Base-by-base conservation (phyloP, 192 early-diverging fungal genomes). In the Podila epicladia region DNA sequence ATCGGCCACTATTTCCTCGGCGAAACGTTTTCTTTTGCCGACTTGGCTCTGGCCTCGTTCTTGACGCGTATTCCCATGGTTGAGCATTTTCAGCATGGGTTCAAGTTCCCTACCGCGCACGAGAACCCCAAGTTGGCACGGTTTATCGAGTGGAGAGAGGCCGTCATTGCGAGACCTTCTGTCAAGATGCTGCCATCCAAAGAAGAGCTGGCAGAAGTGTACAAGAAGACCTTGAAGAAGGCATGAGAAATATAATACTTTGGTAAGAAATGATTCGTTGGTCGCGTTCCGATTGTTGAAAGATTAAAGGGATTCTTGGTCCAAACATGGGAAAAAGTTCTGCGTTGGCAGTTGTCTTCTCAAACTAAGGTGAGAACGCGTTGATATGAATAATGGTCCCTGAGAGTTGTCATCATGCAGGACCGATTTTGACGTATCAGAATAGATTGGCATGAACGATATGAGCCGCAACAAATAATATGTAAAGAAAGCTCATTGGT, bases 1-100 rank as follows among this genome's bases (percentile, higher is more conserved):
- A 50, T 71, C 1, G 86, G 87, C 11, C 85, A 80, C 19, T 88
- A 74, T 32, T 85, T 86, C 67, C 62, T 88, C 17, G 87, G 85
- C 15, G 48, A 48, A 0, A 62, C 72, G 26, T 88, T 74, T 37
- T 77, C 82, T 0, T 73, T 87, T 29, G 86, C 86, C n/a, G 86
- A 87, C 65, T 50, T 85, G 35, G 73, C 82, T 5, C 45, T 86
- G 55, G 74, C 85, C 1, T 84, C 83, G 28, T 82, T 86, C 57
- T 51, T 76, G 33, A 84, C 69, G 2, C 82, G 87, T 11, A 67
- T 76, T 1, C 63, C 74, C 4, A 29, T 76, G 63, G 62, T 66
- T 19, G 74, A 76, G 41, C 26, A 48, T 38, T 70, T 62, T 28
- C 74, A 75, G 37, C 49, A 28, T 49, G 67, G 67, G 29, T 75